These are phyloP conservation scores for Leishmania lainsoni DNA, from an alignment of 208 protist genomes.

Conservation along the genomic window DNA sequence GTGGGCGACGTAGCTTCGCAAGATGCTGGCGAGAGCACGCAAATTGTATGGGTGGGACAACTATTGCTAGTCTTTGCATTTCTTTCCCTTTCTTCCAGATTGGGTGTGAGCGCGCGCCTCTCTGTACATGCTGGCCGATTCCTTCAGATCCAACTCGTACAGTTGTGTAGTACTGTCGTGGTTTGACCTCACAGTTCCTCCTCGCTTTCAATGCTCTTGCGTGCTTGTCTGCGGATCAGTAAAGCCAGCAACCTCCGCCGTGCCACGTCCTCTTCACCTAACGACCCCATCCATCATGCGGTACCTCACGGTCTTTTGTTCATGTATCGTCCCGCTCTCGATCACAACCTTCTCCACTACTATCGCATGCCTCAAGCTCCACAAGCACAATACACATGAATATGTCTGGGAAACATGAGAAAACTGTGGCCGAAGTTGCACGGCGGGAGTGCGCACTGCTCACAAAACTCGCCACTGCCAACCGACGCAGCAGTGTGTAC, in stretches of 20 bases:
- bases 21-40: not conserved
- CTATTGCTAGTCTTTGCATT: not conserved
- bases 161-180: not conserved
- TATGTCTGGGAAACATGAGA: not conserved
- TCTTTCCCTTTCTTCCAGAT: not conserved
- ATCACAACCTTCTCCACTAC: not conserved
- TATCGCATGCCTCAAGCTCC: not conserved
- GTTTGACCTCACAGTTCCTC: not conserved
- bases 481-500: slow-evolving; percentile 44
- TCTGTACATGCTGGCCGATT: not conserved
- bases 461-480: slow-evolving; percentile 15
- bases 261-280: not conserved
- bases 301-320: not conserved
- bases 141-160: not conserved
- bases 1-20: not conserved
- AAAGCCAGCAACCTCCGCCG: not conserved
- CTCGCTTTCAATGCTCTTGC: not conserved
- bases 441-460: slow-evolving; percentile 21
- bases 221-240: not conserved
- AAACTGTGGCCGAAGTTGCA: slow-evolving; percentile 2
- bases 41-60: not conserved
- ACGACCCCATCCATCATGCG: not conserved
- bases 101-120: not conserved
- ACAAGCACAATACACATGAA: slow-evolving; percentile 13
- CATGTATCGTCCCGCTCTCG: not conserved